Evolutionary conservation across 2,329 filamentous ascomycete genomes (phyloP).

Genomic region (Camptophora hylomeconis): DNA sequence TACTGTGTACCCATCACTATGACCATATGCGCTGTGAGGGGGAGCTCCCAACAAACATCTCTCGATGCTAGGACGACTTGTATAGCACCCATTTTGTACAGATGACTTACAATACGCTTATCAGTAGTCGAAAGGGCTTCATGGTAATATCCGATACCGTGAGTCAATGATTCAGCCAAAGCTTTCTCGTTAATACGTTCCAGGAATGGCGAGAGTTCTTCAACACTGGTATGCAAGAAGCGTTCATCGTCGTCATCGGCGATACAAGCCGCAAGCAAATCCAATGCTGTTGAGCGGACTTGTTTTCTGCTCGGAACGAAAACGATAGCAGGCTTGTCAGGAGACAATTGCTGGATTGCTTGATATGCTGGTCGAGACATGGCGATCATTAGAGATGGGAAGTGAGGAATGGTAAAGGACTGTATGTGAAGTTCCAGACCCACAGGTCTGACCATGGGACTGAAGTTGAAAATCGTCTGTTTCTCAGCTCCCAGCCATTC

Average conservation of each 20-base stretch:
- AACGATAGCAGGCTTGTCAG: conserved; percentile 77
- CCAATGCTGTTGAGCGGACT: conserved; percentile 71
- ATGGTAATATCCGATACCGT: conserved; percentile 95
- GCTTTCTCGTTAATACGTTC: conserved; percentile 74
- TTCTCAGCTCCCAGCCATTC: conserved; percentile 98
- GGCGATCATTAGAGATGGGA: conserved; percentile 93
- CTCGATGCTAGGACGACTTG: conserved; percentile 72
- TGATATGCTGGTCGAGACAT: conserved; percentile 94
- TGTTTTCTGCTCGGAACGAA: conserved; percentile 94
- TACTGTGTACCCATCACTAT: conserved; percentile 97
- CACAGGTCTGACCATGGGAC: conserved; percentile 75
- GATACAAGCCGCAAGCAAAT: conserved; percentile 75
- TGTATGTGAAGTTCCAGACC: conserved; percentile 90
- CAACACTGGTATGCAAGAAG: conserved; percentile 73
- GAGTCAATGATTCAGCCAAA: conserved; percentile 75
- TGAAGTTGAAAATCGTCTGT: conserved; percentile 98
- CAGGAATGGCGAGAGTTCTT: conserved; percentile 71
- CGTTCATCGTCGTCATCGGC: conserved; percentile 86
- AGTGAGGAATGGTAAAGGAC: conserved; percentile 89
- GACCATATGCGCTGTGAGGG: conserved; percentile 77
- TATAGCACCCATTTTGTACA: conserved; percentile 79
- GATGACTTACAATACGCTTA: conserved; percentile 83
- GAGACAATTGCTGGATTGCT: conserved; percentile 74
- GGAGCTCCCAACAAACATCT: conserved; percentile 92
- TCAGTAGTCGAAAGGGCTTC: conserved; percentile 81